Evolutionary conservation across 2,329 filamentous ascomycete species (phyloP), one percentile per base, ranked within the genome.

Genomic region (Penicillium aurantiogriseum): DNA sequence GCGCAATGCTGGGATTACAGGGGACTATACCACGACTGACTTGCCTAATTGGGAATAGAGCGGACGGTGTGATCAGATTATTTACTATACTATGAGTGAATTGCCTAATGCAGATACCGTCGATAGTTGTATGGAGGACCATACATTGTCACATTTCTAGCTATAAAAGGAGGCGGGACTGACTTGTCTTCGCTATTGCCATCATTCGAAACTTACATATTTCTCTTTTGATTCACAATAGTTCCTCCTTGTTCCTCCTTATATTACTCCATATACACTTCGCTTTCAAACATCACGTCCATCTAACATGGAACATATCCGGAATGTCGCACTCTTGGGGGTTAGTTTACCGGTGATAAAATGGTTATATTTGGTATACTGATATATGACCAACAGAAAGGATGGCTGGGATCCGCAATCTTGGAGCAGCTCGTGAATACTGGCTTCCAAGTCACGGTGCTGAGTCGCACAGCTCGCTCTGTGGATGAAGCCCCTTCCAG

Each of bases 291-390:
- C 5, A 27, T 19, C 19, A 25, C 17, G 15, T 19, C 17, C 10
- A 23, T 39, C 42, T 9, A 47, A 17, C 6, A 53, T 53, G 51
- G n/a, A 46, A 9, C 31, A 42, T 29, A 47, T 53, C 13, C 35
- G 13, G 11, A 53, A 53, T 5, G 51, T 53, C 10, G 51, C 51
- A 29, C 51, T 53, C 11, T 31, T 53, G 7, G 51, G 51, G 13
- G 51, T 53, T 15, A 46, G 51, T 47, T 35, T 6, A 10, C 5
- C 6, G 4, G 8, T 5, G 5, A 35, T 9, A 7, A 21, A 27
- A 15, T n/a, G 4, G 5, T 21, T 38, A 7, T 6, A 5, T 36
- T 33, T 31, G 15, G 19, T 46, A 38, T 47, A 46, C 42, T 38
- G 13, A 38, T 35, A 19, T 19, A 3, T 3, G 23, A 2, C 13